phyloP scores from a whole-genome alignment of 2,329 filamentous ascomycete species.

The Fonsecaea multimorphosa region DNA sequence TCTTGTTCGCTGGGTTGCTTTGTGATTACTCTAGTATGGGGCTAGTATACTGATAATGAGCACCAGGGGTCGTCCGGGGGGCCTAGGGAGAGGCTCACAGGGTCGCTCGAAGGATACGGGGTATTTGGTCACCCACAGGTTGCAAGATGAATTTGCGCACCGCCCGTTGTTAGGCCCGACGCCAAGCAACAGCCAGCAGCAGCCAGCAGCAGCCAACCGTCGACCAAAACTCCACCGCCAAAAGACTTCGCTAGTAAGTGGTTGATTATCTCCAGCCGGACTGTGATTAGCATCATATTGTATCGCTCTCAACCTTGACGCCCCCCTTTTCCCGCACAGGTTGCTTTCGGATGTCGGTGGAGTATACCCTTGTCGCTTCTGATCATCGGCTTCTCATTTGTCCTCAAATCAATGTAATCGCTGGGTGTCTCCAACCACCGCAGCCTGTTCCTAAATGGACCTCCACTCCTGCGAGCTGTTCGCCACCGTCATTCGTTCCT shows the following conservation, averaged over 20 bases:
- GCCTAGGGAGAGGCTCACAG: neutral
- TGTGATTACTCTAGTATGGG: neutral
- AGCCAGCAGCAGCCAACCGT: neutral
- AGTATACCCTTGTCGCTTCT: neutral
- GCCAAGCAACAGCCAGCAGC: neutral
- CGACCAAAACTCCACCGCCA: neutral
- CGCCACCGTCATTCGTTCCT: neutral
- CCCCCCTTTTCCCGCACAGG: neutral
- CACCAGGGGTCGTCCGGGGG: neutral
- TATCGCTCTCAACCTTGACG: neutral
- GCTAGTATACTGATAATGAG: neutral
- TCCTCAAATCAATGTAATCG: neutral
- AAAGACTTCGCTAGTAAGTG: neutral
- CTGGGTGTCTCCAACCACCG: neutral
- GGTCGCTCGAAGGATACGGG: neutral
- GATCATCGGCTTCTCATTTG: neutral
- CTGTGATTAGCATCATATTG: neutral
- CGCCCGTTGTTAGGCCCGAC: neutral
- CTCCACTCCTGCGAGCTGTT: constrained; percentile 1
- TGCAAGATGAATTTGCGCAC: neutral
- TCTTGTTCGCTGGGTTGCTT: neutral
- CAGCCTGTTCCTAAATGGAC: neutral
- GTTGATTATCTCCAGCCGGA: neutral
- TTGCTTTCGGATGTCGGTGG: constrained; percentile 1
- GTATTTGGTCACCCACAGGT: neutral